Evolutionary conservation across 2,329 filamentous ascomycete species (phyloP).

Genomic region (Zopfia rhizophila): DNA sequence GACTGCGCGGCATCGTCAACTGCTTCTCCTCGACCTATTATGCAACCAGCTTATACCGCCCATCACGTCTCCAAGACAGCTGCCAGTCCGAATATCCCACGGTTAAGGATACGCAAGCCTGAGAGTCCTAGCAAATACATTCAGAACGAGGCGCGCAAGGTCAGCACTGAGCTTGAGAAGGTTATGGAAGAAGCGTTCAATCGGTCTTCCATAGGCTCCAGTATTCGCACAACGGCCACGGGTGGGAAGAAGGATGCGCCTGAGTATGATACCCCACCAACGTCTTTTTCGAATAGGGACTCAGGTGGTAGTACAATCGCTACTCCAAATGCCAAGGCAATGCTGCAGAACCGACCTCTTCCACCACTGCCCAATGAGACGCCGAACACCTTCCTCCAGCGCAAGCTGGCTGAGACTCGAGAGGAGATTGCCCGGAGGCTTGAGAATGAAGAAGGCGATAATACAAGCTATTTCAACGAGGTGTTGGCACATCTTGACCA

Average conservation of each 20-base stretch:
- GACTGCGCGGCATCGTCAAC: conserved; percentile 35
- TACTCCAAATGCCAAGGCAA: conserved; percentile 38
- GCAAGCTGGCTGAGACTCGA: conserved; percentile 68
- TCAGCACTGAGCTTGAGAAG: conserved; percentile 85
- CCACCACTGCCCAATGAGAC: conserved; percentile 59
- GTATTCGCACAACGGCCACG: conserved; percentile 56
- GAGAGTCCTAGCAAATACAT: conserved; percentile 64
- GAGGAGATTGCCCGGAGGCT: conserved; percentile 65
- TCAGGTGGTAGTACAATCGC: conserved; percentile 42
- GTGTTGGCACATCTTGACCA: conserved; percentile 70
- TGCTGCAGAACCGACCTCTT: conserved; percentile 55
- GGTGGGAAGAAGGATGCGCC: conserved; percentile 51
- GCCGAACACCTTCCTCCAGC: conserved; percentile 63
- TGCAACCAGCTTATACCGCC: conserved; percentile 36
- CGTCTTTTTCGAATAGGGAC: conserved; percentile 57
- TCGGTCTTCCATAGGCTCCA: conserved; percentile 68
- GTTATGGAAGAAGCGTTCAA: conserved; percentile 95
- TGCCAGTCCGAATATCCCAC: conserved; percentile 35
- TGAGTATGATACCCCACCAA: conserved; percentile 63
- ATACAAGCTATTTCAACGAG: conserved; percentile 65
- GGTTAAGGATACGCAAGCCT: conserved; percentile 49
- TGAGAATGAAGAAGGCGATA: conserved; percentile 55
- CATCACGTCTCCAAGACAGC: conserved; percentile 40
- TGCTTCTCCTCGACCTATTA: conserved; percentile 31
- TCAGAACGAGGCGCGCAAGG: conserved; percentile 82